These are phyloP conservation scores for Amaranthus palmeri DNA, from an alignment of 148 eudicot genomes.

Conservation along the genomic window DNA sequence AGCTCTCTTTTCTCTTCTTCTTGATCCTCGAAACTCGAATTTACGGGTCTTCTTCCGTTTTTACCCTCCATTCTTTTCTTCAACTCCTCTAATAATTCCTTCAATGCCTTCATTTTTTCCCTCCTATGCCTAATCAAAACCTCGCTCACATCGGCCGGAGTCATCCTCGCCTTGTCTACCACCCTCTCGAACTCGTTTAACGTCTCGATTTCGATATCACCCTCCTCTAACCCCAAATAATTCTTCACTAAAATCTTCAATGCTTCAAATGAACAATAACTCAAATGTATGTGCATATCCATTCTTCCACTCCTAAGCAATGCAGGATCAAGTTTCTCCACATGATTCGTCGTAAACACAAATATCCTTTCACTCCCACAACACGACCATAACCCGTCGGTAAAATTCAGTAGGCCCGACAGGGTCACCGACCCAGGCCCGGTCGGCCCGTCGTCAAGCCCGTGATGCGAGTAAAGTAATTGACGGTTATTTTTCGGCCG, in stretches of 20 bases:
- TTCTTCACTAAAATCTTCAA: slow-evolving; percentile 63
- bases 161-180: slow-evolving; percentile 53
- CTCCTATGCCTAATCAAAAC: slow-evolving; percentile 66
- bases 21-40: slow-evolving; percentile 29
- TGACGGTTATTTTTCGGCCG: slow-evolving; percentile 5
- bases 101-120: slow-evolving; percentile 45
- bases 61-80: slow-evolving; percentile 41
- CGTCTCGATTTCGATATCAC: slow-evolving; percentile 28
- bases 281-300: slow-evolving; percentile 92
- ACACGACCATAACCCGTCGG: slow-evolving; percentile 95
- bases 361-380: slow-evolving; percentile 95
- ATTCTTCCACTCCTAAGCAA: slow-evolving; percentile 82
- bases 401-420: slow-evolving; percentile 82
- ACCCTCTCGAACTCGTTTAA: slow-evolving; percentile 34
- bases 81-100: slow-evolving; percentile 50
- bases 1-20: slow-evolving; percentile 88
- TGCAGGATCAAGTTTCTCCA: slow-evolving; percentile 87
- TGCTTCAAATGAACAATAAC: slow-evolving; percentile 50
- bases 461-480: neutral
- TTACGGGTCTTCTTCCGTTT: neutral
- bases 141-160: slow-evolving; percentile 93
- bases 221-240: slow-evolving; percentile 47
- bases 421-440: slow-evolving; percentile 44
- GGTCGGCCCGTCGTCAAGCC: neutral
- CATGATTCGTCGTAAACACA: slow-evolving; percentile 86